Conservation (phyloP, 169 alveolate genomes). For the Eimeria mitis region DNA sequence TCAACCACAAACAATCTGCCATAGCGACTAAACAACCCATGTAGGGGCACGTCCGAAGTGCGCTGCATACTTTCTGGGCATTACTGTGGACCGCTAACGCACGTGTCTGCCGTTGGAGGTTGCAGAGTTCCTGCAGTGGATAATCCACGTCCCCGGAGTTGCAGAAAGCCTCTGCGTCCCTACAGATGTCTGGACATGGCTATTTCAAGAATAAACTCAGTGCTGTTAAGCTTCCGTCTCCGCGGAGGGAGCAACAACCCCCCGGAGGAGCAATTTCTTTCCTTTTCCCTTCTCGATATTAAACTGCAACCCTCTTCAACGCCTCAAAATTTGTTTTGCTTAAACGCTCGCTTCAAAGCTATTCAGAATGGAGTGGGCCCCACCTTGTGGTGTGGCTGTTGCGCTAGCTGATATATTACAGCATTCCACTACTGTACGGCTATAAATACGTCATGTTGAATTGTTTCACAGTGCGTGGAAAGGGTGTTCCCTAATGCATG, state of each 20-base stretch:
- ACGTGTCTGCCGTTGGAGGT: conserved; percentile 4
- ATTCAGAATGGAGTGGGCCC: neutral
- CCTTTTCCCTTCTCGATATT: neutral
- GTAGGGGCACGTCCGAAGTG: neutral
- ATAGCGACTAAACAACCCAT: neutral
- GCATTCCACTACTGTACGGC: neutral
- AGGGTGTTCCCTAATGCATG: neutral
- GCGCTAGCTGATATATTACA: neutral
- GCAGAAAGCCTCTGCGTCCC: conserved; percentile 82
- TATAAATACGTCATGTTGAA: too few relatives aligned
- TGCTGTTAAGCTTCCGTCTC: neutral
- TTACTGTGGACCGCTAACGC: neutral
- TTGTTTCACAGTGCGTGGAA: neutral
- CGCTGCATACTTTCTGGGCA: neutral
- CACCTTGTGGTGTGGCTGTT: neutral
- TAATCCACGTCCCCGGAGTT: conserved; percentile 80
- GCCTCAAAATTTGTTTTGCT: conserved; percentile 19
- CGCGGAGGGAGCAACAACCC: neutral
- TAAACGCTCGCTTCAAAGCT: neutral
- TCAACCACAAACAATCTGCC: neutral
- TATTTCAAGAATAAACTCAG: conserved; percentile 50
- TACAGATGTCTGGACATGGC: conserved; percentile 80
- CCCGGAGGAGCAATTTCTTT: neutral
- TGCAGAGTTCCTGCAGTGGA: conserved; percentile 80
- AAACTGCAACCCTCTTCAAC: neutral